A percentile compares a stretch with the other conserved stretches of the same genome.
Conservation (phyloP, 306 rosid genomes). For the Citrullus amarus region DNA sequence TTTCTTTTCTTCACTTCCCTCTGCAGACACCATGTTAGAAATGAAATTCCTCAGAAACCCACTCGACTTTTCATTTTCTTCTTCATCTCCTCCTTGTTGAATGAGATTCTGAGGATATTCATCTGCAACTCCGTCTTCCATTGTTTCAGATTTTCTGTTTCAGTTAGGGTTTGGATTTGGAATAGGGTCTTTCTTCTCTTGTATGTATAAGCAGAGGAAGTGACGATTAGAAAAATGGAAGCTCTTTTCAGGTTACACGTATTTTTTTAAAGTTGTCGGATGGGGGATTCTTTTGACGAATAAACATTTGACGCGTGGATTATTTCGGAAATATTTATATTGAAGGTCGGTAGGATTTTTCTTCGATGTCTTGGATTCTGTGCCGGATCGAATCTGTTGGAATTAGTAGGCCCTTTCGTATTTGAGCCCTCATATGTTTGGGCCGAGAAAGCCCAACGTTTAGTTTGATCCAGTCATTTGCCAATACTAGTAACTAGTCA, state of each 20-base stretch:
- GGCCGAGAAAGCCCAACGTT: background rate
- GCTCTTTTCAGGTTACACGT: conserved; percentile 3
- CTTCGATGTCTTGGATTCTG: background rate
- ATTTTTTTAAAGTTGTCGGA: background rate
- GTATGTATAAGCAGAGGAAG: background rate
- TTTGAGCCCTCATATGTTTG: background rate
- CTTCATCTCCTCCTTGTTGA: background rate
- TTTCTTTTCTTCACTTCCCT: conserved; percentile 1
- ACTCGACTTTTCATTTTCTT: background rate
- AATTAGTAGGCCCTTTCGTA: background rate
- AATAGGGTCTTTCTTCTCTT: background rate
- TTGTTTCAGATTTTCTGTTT: background rate
- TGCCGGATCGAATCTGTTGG: background rate
- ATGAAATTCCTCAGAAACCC: conserved; percentile 13
- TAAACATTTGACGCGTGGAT: background rate
- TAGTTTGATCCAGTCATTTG: too few species aligned
- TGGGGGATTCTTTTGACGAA: background rate
- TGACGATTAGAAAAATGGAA: background rate
- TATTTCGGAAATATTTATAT: background rate
- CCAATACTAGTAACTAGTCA: too few species aligned
- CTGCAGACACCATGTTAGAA: conserved; percentile 1
- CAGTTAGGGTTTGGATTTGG: background rate
- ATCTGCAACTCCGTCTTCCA: background rate
- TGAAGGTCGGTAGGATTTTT: background rate
- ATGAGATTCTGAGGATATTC: background rate